Conservation (phyloP, 371 early-diverging fungal species). For the Rhizopus sp. region DNA sequence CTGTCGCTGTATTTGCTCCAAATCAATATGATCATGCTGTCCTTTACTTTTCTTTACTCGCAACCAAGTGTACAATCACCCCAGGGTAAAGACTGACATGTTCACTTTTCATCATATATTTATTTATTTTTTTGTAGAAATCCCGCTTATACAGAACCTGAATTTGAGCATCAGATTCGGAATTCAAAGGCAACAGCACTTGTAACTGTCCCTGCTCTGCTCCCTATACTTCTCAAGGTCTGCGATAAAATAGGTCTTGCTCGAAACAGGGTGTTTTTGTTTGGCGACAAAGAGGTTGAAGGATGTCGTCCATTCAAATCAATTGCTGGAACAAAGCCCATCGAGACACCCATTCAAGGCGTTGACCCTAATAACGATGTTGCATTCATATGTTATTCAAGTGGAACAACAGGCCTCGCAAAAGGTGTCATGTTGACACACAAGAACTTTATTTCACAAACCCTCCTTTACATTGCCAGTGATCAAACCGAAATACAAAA, state of each 20-base stretch:
- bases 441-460: constrained; percentile 73
- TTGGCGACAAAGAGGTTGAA: constrained; percentile 51
- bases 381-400: constrained; percentile 79
- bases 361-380: constrained; percentile 40
- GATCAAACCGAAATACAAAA: constrained; percentile 16
- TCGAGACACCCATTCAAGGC: constrained; percentile 31
- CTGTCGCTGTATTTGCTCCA: constrained; percentile 67
- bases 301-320: constrained; percentile 36
- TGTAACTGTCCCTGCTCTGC: constrained; percentile 47
- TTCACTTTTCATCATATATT: constrained; percentile 30
- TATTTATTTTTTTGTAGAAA: constrained; percentile 75
- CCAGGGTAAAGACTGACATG: constrained; percentile 31
- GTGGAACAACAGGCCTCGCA: constrained; percentile 75
- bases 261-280: constrained; percentile 53
- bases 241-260: constrained; percentile 60
- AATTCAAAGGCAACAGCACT: constrained; percentile 68
- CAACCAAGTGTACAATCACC: constrained; percentile 35
- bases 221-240: constrained; percentile 59
- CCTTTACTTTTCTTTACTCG: constrained; percentile 43
- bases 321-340: constrained; percentile 21
- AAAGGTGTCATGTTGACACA: constrained; percentile 89
- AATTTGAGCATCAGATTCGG: constrained; percentile 73
- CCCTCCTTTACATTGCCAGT: constrained; percentile 49
- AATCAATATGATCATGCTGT: constrained; percentile 61
- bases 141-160: constrained; percentile 73